Evolutionary conservation across 495 filamentous ascomycete species (phyloP), one percentile per base, ranked within the genome.

Genomic region (Podospora conica): DNA sequence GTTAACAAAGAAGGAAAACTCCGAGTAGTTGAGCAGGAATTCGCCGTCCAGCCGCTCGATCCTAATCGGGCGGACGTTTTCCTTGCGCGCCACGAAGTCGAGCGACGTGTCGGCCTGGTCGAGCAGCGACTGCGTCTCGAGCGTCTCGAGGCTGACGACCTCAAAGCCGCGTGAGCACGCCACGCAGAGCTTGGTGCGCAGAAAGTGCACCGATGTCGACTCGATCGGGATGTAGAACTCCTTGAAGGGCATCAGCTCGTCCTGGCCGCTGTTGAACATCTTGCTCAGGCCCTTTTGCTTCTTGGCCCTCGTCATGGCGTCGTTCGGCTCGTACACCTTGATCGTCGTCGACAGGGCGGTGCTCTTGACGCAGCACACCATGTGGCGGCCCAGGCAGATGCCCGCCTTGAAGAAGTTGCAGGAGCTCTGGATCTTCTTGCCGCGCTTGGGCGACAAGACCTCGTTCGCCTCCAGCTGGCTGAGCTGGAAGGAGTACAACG

Each of bases 191-290:
- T 96, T 98, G 67, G 91, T 94, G 68, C 93, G 92, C 67, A 99
- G 83, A 84, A 97, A 99, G 75, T 99, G 96, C 24, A 99, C 93
- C 58, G 93, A 97, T 3, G 89, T 92, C 8, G 93, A 94, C 79
- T 99, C 96, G 6, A 92, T 91, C 9, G 96, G 96, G 69, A 99
- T 97, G 78, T 98, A 98, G 73, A 97, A 97, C 81, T 99, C 96
- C 85, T 98, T 97, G 84, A 95, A 97, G 18, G 93, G 91, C 74
- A 92, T 96, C 61, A 99, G 82, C 58, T 95, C 91, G 70, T 99
- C 96, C 73, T 96, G 92, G 12, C 92, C 90, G 66, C 90, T 87
- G 74, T 91, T 90, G 80, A 98, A 93, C 88, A 99, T 93, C 81
- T 93, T 96, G 68, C 90, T 87, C 58, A 98, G 88, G 22, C 95